Evolutionary conservation across 257 asterid genomes (phyloP).

Genomic region (Verbascum thapsus): DNA sequence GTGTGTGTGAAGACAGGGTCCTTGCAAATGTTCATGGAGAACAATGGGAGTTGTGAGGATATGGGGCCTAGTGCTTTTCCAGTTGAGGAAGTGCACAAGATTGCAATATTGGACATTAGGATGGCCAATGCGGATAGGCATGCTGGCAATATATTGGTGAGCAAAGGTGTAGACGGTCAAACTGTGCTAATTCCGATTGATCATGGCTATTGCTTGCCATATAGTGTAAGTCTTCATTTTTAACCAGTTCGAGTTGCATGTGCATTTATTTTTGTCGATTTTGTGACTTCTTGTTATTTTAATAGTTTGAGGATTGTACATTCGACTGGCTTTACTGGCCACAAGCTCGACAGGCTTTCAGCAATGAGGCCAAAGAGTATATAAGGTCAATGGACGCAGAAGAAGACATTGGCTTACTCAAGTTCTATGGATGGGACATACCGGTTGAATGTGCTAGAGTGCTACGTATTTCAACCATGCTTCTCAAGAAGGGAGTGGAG

Average conservation of each 20-base stretch:
- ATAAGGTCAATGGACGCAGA: constrained; percentile 71
- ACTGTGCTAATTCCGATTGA: constrained; percentile 39
- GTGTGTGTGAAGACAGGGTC: constrained; percentile 69
- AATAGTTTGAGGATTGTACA: constrained; percentile 52
- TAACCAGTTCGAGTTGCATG: background rate
- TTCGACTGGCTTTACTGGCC: constrained; percentile 73
- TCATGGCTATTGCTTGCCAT: constrained; percentile 50
- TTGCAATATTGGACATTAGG: constrained; percentile 83
- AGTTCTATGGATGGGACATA: constrained; percentile 82
- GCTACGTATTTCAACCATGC: constrained; percentile 85
- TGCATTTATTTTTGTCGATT: constrained; percentile 13
- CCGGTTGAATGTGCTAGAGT: constrained; percentile 71
- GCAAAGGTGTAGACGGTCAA: constrained; percentile 41
- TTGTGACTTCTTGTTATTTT: background rate
- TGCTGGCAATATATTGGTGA: constrained; percentile 43
- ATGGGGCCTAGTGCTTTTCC: constrained; percentile 86
- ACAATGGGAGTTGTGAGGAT: constrained; percentile 88
- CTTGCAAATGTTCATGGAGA: constrained; percentile 76
- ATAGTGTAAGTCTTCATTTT: constrained; percentile 32
- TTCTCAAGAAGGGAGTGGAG: constrained; percentile 45
- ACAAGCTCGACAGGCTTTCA: constrained; percentile 79
- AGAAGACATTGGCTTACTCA: constrained; percentile 66
- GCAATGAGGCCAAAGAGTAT: constrained; percentile 56
- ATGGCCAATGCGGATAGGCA: constrained; percentile 57
- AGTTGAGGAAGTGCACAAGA: constrained; percentile 80